Evolutionary conservation across 768 basidiomycete genomes (phyloP), one percentile per base, ranked within the genome.

Genomic region (Suillus subluteus): DNA sequence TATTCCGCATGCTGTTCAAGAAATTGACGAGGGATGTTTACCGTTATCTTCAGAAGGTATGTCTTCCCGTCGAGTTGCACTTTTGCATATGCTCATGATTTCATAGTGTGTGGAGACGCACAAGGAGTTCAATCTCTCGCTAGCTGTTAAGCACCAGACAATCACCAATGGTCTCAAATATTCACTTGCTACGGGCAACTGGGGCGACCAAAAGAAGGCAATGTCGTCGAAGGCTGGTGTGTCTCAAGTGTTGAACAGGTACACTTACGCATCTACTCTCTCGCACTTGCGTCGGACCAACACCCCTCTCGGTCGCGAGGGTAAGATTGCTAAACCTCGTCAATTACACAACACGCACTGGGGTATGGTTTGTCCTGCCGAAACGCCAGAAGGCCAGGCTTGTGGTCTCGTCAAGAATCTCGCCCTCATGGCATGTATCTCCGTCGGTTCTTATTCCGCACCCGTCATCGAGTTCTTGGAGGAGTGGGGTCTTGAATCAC

Each of bases 301-400:
- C 77, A 99, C 98, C 0, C 98, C 98, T 2, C 88, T 99, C 59
- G 98, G 98, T 64, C 91, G 98, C 66, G 98, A 99, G 78, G 96
- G 96, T 65, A 99, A 99, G 81, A 99, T 99, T 67, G 98, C 98
- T 56, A 99, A 99, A 77, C 98, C 98, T 65, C 98, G 98, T 72
- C 98, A 99, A 73, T 83, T 99, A 64, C 98, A 99, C 79, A 99
- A 99, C 74, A 98, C 98, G 1, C 98, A 99, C 73, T 99, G 98
- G 98, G 98, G 98, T 44, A 99, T 99, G 98, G 98, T 99, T 23
- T 99, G 98, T 75, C 98, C 98, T 52, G 98, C 98, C 46, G 98
- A 99, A 79, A 99, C 98, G 4, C 98, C 98, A 1, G 98, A 99
- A 88, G 98, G 98, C 56, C 98, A 99, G 78, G 98, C 98, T 67